Evolutionary conservation across 2,329 filamentous ascomycete species (phyloP).

Genomic region (Rhexocercosporidium sp.): DNA sequence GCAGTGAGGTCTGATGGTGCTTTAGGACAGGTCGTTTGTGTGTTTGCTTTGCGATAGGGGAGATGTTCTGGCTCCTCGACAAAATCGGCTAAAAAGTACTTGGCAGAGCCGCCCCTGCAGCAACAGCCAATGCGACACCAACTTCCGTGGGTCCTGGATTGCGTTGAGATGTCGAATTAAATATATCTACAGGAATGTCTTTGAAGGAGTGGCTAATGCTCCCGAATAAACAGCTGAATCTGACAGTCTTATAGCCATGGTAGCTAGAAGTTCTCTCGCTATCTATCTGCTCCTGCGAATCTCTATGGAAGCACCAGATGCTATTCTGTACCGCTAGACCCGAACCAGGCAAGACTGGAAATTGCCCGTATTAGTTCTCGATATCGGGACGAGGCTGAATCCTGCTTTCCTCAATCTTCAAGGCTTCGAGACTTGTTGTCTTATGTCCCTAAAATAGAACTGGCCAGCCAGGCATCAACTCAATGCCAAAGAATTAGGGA

Average conservation of each 20-base stretch:
- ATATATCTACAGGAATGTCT: neutral
- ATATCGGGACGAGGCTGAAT: slow-evolving; percentile 33
- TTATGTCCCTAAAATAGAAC: neutral
- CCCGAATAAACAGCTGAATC: too few relatives aligned
- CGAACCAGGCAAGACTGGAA: neutral
- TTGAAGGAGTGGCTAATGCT: too few relatives aligned
- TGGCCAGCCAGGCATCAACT: neutral
- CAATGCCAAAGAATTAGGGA: neutral
- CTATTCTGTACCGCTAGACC: slow-evolving; percentile 1
- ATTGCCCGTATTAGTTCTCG: slow-evolving; percentile 6
- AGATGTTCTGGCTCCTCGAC: slow-evolving; percentile 14
- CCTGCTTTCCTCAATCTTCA: slow-evolving; percentile 2
- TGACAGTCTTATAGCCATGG: neutral
- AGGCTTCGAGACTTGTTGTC: neutral
- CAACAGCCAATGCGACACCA: neutral
- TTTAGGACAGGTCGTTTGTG: slow-evolving; percentile 25
- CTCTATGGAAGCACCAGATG: neutral
- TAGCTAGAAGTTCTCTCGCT: neutral
- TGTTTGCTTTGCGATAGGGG: slow-evolving; percentile 28
- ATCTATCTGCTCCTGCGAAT: neutral
- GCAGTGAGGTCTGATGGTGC: slow-evolving; percentile 21
- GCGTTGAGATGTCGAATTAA: neutral
- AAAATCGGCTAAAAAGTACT: slow-evolving; percentile 23
- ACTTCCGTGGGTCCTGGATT: neutral
- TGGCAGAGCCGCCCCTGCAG: slow-evolving; percentile 19